phyloP scores from a whole-genome alignment of 2,329 filamentous ascomycete genomes.

The Macrophomina phaseolina region DNA sequence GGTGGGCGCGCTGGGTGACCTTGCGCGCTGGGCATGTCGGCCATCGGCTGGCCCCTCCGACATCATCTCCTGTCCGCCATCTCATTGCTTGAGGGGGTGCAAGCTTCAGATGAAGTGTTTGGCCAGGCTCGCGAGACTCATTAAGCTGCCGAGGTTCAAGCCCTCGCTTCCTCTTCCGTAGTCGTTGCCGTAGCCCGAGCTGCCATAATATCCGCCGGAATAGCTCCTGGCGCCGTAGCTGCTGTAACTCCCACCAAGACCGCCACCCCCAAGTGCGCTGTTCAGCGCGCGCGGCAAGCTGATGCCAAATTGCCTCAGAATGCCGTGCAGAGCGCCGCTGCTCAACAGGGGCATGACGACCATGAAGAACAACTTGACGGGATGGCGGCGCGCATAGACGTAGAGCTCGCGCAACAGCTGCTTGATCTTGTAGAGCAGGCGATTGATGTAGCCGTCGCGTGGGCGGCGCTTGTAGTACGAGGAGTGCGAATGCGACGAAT shows the following conservation, averaged over 20 bases:
- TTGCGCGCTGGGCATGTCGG: background rate
- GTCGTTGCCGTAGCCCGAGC: conserved; percentile 48
- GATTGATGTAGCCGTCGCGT: conserved; percentile 76
- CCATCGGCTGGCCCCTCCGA: background rate
- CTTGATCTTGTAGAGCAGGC: conserved; percentile 75
- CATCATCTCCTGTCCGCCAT: conserved; percentile 5
- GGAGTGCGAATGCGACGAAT: conserved; percentile 41
- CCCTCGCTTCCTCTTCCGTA: conserved; percentile 25
- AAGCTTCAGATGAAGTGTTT: conserved; percentile 24
- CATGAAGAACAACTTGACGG: conserved; percentile 86
- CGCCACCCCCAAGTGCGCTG: conserved; percentile 40
- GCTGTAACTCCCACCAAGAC: conserved; percentile 33
- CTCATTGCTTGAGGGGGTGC: background rate
- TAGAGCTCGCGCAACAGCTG: conserved; percentile 80
- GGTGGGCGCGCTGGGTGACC: conserved; percentile 4
- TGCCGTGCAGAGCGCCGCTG: conserved; percentile 77
- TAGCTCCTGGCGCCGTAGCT: conserved; percentile 31
- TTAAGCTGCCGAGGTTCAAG: conserved; percentile 24
- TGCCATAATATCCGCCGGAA: conserved; percentile 52
- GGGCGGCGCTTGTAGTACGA: conserved; percentile 81
- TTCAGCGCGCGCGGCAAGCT: conserved; percentile 69
- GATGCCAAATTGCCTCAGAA: conserved; percentile 81
- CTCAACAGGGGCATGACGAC: conserved; percentile 87
- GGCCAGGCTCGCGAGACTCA: conserved; percentile 26
- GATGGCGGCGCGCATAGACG: conserved; percentile 81